Base-by-base conservation (phyloP, 352 stramenopile genomes). In the Phytophthora hybrid region DNA sequence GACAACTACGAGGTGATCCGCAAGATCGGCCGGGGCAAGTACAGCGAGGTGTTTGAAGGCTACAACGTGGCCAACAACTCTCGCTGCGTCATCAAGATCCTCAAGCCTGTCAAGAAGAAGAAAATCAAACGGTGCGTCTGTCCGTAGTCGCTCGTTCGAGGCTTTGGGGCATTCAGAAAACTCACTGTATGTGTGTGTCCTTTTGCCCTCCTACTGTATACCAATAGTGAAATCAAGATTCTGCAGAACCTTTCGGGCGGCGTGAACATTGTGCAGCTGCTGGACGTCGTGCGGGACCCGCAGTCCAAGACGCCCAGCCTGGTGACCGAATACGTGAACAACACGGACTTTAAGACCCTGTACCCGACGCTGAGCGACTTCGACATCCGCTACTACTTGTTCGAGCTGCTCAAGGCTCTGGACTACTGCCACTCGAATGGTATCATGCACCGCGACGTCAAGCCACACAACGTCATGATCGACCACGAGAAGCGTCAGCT, bases 21-120 rank as follows among this genome's bases (percentile, higher is more conserved):
- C 59, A 99, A 99, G 89, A 99, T 99, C 71, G 98, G 98, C 18
- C 89, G 98, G 41, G 98, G 98, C 66, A 99, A 99, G 89, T 99
- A 99, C 84, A 99, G 91, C 67, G 98, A 99, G 75, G 97, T 99
- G 58, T 99, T 99, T 70, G 93, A 98, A 72, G 98, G 98, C n/a
- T 95, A 99, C 76, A 99, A 99, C 73, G 91, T 99, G 26, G 82
- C 85, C 19, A 99, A 97, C 79, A 98, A 98, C 72, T 94, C 89
- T 39, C 98, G 98, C 71, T 99, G 98, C 80, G 98, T 99, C n/a
- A 98, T 99, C 71, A 99, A 99, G 90, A 99, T 99, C 76, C 90
- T 99, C 56, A 99, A 99, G 85, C 98, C 98, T 14, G 98, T 99
- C n/a, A 99, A 99, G 92, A 99, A 99, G 91, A 99, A 99, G 87